These are phyloP conservation scores for Monosporascus sp. DNA, from an alignment of 2,329 filamentous ascomycete species.

Conservation along the genomic window DNA sequence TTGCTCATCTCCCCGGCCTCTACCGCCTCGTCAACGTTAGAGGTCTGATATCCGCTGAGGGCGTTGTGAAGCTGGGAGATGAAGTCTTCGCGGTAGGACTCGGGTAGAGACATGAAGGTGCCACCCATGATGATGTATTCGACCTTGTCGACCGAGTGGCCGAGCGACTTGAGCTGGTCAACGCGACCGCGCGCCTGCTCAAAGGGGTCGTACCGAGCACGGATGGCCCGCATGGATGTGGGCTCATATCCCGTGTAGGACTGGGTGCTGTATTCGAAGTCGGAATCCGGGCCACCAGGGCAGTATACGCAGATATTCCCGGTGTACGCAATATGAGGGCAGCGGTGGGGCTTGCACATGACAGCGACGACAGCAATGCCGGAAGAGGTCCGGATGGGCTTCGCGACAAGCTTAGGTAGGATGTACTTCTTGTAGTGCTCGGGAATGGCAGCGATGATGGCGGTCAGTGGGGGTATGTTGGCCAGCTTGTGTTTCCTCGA, in stretches of 20 bases:
- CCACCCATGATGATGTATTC: slow-evolving; percentile 99
- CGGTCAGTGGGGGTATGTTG: slow-evolving; percentile 85
- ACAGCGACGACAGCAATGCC: slow-evolving; percentile 97
- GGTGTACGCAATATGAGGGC: slow-evolving; percentile 96
- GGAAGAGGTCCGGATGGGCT: slow-evolving; percentile 91
- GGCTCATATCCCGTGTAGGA: slow-evolving; percentile 98
- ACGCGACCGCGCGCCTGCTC: slow-evolving; percentile 94
- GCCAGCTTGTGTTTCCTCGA: slow-evolving; percentile 89
- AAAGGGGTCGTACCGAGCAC: slow-evolving; percentile 94
- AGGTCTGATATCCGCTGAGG: slow-evolving; percentile 89
- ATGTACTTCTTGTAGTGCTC: slow-evolving; percentile 99
- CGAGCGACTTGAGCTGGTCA: slow-evolving; percentile 91
- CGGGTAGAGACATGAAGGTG: slow-evolving; percentile 94
- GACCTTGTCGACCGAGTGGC: slow-evolving; percentile 97
- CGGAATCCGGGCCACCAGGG: slow-evolving; percentile 92
- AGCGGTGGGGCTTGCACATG: slow-evolving; percentile 98
- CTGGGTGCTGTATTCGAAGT: slow-evolving; percentile 98
- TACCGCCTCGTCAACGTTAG: slow-evolving; percentile 92
- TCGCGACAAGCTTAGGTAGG: slow-evolving; percentile 89
- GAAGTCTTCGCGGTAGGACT: slow-evolving; percentile 86
- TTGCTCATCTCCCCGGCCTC: slow-evolving; percentile 93
- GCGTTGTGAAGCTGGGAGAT: slow-evolving; percentile 96
- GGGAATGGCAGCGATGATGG: slow-evolving; percentile 97
- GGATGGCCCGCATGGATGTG: slow-evolving; percentile 96
- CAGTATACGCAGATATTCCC: slow-evolving; percentile 99